These are phyloP conservation scores for Baudoinia panamericana DNA, from an alignment of 495 filamentous ascomycete species.

Conservation along the genomic window DNA sequence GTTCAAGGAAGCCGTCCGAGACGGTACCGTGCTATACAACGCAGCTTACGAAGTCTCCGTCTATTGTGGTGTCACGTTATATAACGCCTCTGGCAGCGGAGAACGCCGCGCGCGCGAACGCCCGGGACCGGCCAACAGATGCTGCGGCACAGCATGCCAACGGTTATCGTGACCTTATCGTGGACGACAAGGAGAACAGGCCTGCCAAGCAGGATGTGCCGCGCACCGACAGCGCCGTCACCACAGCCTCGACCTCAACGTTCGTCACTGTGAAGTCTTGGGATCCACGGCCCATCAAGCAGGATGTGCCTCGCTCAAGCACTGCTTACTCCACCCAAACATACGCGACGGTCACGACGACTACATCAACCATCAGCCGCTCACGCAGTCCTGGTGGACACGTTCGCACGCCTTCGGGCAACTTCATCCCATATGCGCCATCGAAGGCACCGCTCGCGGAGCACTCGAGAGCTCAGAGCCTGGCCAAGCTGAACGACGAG, in stretches of 20 bases:
- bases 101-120: slow-evolving; percentile 6
- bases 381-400: neutral
- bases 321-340: slow-evolving; percentile 1
- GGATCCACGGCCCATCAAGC: slow-evolving; percentile 2
- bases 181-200: slow-evolving; percentile 11
- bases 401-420: slow-evolving; percentile 9
- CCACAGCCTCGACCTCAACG: slow-evolving; percentile 5
- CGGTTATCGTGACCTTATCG: slow-evolving; percentile 13
- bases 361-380: slow-evolving; percentile 3
- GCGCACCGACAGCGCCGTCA: slow-evolving; percentile 5
- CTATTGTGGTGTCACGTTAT: slow-evolving; percentile 18
- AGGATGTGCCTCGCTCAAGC: slow-evolving; percentile 1
- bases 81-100: slow-evolving; percentile 13
- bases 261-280: slow-evolving; percentile 11
- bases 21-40: neutral
- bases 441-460: neutral
- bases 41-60: slow-evolving; percentile 1
- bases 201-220: slow-evolving; percentile 6
- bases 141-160: slow-evolving; percentile 9
- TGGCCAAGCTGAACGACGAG: neutral
- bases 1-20: neutral
- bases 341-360: slow-evolving; percentile 1
- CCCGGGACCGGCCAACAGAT: slow-evolving; percentile 2
- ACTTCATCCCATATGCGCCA: slow-evolving; percentile 10
- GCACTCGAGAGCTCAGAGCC: slow-evolving; percentile 3